A percentile compares a stretch with the other conserved stretches of the same genome.
phyloP scores from a whole-genome alignment of 306 rosid species.

The Quercus rubra region DNA sequence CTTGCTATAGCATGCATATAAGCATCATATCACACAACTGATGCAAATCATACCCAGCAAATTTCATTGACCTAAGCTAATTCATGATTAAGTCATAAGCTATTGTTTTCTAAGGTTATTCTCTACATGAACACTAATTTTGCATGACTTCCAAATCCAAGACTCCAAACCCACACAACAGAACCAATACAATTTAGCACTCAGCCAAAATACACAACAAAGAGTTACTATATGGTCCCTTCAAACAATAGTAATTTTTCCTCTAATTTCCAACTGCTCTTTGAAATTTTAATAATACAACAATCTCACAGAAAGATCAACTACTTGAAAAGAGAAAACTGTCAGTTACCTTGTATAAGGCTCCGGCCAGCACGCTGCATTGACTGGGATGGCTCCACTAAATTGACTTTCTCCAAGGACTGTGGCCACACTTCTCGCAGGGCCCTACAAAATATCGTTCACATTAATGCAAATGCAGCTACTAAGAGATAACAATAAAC shows the following conservation, averaged over 20 bases:
- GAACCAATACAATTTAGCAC: background rate
- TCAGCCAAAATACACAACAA: background rate
- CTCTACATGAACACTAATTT: background rate
- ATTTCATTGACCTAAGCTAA: background rate
- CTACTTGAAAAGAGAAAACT: background rate
- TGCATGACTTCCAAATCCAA: background rate
- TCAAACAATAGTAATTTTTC: background rate
- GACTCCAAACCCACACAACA: background rate
- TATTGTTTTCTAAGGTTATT: background rate
- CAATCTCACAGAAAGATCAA: background rate
- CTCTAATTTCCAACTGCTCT: background rate
- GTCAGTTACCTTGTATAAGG: constrained; percentile 65
- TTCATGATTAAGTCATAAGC: background rate
- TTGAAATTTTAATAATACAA: background rate
- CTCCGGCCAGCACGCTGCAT: constrained; percentile 93
- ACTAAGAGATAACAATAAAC: background rate
- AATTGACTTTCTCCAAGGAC: constrained; percentile 66
- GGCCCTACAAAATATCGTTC: constrained; percentile 62
- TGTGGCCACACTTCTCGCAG: constrained; percentile 88
- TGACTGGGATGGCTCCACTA: constrained; percentile 93
- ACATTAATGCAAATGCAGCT: constrained; percentile 7
- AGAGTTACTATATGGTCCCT: background rate
- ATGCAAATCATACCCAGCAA: background rate
- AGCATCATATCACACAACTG: background rate
- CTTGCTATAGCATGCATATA: background rate